A percentile compares a stretch with the other conserved stretches of the same genome.
phyloP scores from a whole-genome alignment of 495 filamentous ascomycete species.

The Penicillium longicatenatum region DNA sequence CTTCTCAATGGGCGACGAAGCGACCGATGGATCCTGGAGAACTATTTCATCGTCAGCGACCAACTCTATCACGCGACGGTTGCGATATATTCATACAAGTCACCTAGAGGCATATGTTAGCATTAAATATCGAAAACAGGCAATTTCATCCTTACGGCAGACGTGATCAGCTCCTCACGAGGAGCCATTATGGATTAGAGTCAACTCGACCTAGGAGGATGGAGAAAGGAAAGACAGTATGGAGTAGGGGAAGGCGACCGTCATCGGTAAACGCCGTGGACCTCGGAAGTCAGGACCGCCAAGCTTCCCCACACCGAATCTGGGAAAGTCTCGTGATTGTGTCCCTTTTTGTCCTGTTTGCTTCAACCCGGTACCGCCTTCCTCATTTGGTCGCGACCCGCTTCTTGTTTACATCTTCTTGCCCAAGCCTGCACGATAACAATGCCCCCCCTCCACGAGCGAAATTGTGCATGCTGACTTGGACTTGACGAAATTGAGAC shows the following conservation, averaged over 20 bases:
- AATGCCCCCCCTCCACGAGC: conserved; percentile 16
- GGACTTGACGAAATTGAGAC: conserved; percentile 6
- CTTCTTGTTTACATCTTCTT: conserved; percentile 33
- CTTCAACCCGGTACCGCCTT: background rate
- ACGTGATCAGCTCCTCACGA: conserved; percentile 82
- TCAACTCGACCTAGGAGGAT: conserved; percentile 16
- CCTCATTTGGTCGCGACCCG: conserved; percentile 6
- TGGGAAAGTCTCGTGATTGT: conserved; percentile 36
- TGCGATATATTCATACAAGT: conserved; percentile 35
- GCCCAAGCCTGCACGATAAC: conserved; percentile 20
- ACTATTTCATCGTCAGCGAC: conserved; percentile 55
- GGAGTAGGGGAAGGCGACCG: conserved; percentile 19
- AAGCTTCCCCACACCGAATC: conserved; percentile 41
- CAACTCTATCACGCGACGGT: conserved; percentile 9
- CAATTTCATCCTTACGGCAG: conserved; percentile 60
- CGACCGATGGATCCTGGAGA: conserved; percentile 88
- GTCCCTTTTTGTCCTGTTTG: conserved; percentile 18
- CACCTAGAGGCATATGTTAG: conserved; percentile 32
- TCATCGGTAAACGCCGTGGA: conserved; percentile 37
- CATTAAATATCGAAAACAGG: conserved; percentile 10
- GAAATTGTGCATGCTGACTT: conserved; percentile 16
- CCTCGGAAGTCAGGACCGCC: conserved; percentile 44
- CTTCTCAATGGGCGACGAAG: conserved; percentile 89
- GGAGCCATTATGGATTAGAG: conserved; percentile 57
- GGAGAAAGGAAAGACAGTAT: conserved; percentile 11